Evolutionary conservation across 2,329 filamentous ascomycete species (phyloP), one percentile per base, ranked within the genome.

Genomic region (Emmonsiellopsis sp.): DNA sequence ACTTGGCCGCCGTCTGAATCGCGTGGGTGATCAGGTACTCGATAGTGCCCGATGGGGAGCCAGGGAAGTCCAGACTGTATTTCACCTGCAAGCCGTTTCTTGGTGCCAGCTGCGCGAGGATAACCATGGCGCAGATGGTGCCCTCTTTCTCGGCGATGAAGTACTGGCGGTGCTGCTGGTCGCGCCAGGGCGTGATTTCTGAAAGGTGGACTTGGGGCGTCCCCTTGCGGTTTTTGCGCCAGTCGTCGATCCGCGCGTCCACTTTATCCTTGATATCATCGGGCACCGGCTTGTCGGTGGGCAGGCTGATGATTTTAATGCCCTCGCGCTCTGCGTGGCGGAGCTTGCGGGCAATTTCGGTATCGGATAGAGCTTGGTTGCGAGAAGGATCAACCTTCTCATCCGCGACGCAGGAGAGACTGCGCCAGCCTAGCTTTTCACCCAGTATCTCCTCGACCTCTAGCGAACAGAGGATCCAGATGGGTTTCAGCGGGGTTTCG

Each of bases 11-110:
- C 10, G 75, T 74, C 63, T 82, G 81, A 56, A 94, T 77, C 0
- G 86, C 82, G 64, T 85, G 80, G 39, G 86, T 82, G 61, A 94
- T 86, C 42, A 93, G 80, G 42, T 85, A 80, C 73, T 96, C 91
- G 58, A 95, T 95, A 36, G 87, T 85, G 46, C 91, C 91, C 44
- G 83, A 88, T n/a, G 91, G 87, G 0, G 90, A 82, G 31, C 82
- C 83, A 0, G 90, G 91, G 77, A 96, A 95, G 70, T 96, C 89
- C 52, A 96, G 82, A n/a, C 87, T 87, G 76, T 93, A 95, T 75
- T 96, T 96, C 66, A 95, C 85, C 74, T 96, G 91, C 83, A 89
- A 94, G 52, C 91, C 91, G 66, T 94, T 82, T 37, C 81, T 77
- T 2, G 89, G 88, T 3, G 86, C 82, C 32, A 96, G 81, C 68